Conservation (phyloP, 202 grass and related monocot species). For the Panicum virgatum region DNA sequence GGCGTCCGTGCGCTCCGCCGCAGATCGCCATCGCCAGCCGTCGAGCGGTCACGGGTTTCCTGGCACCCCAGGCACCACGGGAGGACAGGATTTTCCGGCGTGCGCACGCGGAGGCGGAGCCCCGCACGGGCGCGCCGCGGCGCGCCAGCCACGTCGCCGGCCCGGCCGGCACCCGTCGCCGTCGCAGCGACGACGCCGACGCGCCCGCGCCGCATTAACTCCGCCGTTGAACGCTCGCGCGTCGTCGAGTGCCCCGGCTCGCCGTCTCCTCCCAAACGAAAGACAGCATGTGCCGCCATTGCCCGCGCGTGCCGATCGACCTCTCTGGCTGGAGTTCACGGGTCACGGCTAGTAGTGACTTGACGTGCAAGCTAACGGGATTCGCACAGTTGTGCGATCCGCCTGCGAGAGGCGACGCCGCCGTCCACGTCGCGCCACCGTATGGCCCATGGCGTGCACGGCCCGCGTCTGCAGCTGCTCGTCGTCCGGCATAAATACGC, state of each 20-base stretch:
- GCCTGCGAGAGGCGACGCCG: no score
- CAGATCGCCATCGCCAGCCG: not conserved
- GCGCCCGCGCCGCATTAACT: not conserved
- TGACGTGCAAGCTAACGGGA: constrained; percentile 3
- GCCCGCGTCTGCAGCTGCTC: no score
- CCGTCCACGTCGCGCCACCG: constrained; percentile 11
- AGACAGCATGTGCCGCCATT: not conserved
- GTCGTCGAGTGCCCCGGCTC: not conserved
- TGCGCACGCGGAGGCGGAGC: no score
- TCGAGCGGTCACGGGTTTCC: no score
- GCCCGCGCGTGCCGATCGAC: no score
- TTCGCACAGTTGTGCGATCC: constrained; percentile 15
- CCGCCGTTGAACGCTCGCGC: not conserved
- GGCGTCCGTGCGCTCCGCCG: not conserved
- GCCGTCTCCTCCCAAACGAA: not conserved
- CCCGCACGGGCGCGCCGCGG: not conserved
- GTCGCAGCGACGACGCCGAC: constrained; percentile 6
- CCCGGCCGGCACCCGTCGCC: not conserved
- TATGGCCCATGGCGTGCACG: not conserved
- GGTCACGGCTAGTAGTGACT: no score
- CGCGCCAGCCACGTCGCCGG: constrained; percentile 6
- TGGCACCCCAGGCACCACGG: no score
- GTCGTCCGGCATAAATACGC: not conserved
- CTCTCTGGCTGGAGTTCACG: not conserved
- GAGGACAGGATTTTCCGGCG: no score